phyloP scores from a whole-genome alignment of 2,329 filamentous ascomycete species.

The Dactylellina sp. region DNA sequence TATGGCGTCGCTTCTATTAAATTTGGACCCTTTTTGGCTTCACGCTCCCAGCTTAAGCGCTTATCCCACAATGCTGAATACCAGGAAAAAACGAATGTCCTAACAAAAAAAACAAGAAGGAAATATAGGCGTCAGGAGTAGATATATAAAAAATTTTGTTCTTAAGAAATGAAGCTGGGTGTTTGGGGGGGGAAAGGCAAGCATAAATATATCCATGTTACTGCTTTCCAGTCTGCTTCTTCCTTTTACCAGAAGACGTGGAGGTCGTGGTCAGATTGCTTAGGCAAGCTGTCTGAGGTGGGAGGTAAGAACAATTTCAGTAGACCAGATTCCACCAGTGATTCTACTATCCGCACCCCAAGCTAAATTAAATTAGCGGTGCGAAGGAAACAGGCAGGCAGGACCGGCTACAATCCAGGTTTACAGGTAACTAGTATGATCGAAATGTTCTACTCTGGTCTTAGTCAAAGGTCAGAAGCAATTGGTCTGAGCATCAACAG shows the following conservation, averaged over 20 bases:
- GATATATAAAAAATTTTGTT: conserved; percentile 40
- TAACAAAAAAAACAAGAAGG: conserved; percentile 47
- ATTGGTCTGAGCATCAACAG: conserved; percentile 54
- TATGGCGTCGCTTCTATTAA: conserved; percentile 32
- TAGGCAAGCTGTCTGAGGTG: conserved; percentile 36
- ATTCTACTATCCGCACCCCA: conserved; percentile 53
- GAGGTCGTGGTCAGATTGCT: conserved; percentile 38
- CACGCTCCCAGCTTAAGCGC: conserved; percentile 7
- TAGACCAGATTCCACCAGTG: conserved; percentile 51
- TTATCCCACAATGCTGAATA: conserved; percentile 31
- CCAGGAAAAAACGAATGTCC: conserved; percentile 49
- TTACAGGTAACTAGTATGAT: conserved; percentile 48
- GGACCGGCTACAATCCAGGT: conserved; percentile 57
- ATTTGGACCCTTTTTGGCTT: conserved; percentile 14
- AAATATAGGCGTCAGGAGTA: conserved; percentile 37
- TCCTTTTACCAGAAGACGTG: conserved; percentile 52
- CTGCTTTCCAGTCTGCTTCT: conserved; percentile 29
- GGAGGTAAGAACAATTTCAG: conserved; percentile 51
- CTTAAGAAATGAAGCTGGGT: conserved; percentile 25
- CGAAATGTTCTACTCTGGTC: conserved; percentile 42
- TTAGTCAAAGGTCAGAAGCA: conserved; percentile 50
- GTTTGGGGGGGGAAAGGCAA: conserved; percentile 46
- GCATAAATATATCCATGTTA: conserved; percentile 57
- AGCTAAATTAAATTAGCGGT: conserved; percentile 56
- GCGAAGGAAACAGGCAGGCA: conserved; percentile 57